A percentile compares a stretch with the other conserved stretches of the same genome.
phyloP scores from a whole-genome alignment of 768 basidiomycete genomes.

The Sarcomyxa edulis region DNA sequence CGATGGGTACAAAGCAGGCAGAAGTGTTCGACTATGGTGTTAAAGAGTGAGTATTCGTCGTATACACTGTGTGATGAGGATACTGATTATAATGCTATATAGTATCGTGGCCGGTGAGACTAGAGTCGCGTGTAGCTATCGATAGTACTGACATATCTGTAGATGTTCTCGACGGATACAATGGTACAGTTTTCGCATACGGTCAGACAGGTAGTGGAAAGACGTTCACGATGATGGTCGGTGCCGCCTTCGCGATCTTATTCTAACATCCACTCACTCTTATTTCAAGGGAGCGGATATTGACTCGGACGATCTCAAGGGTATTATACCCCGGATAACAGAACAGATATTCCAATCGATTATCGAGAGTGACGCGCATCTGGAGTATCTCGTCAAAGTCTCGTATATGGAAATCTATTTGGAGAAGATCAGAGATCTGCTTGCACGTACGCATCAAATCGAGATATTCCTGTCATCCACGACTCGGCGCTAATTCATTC shows the following conservation, averaged over 20 bases:
- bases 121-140: slow-evolving; percentile 5
- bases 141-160: slow-evolving; percentile 2
- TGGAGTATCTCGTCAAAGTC: slow-evolving; percentile 99
- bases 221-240: slow-evolving; percentile 98
- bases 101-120: slow-evolving; percentile 84
- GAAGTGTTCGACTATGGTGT: slow-evolving; percentile 99
- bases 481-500: too few relatives aligned
- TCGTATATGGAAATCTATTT: slow-evolving; percentile 99
- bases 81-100: slow-evolving; percentile 5
- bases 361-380: slow-evolving; percentile 87
- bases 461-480: too few relatives aligned
- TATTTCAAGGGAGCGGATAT: slow-evolving; percentile 86
- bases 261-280: slow-evolving; percentile 6
- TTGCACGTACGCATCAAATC: slow-evolving; percentile 71
- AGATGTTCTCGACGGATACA: slow-evolving; percentile 99
- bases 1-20: slow-evolving; percentile 82
- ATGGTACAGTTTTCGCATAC: slow-evolving; percentile 91
- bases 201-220: slow-evolving; percentile 88
- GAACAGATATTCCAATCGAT: slow-evolving; percentile 99
- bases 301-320: slow-evolving; percentile 87
- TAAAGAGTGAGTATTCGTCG: slow-evolving; percentile 87
- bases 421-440: slow-evolving; percentile 90
- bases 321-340: slow-evolving; percentile 96
- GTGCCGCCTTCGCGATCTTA: slow-evolving; percentile 12
- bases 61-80: too few relatives aligned